Base-by-base conservation (phyloP, 164 flowering plant species). In the Akebia trifoliata region DNA sequence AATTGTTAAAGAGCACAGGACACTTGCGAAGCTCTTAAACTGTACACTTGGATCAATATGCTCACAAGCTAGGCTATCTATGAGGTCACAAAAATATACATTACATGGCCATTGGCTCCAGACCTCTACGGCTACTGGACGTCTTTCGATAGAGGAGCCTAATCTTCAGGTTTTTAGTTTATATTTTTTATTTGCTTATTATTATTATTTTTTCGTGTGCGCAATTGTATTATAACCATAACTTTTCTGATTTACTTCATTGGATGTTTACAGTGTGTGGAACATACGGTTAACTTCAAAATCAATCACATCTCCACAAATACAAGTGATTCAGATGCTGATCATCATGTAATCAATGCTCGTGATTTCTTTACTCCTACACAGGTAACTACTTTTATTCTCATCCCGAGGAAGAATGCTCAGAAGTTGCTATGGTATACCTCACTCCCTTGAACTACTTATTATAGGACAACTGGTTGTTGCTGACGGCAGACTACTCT, bases 91-190 rank as follows among this genome's bases (percentile, higher is more conserved):
- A 59, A 87, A 60, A 61, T 81, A 90, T 54, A 86, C 79, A 54
- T 52, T 94, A 42, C 95, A 86, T 73, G 97, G 97, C 40, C 95
- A 80, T 68, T 94, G 97, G 99, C 96, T 94, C 39, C 97, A 94
- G 77, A 87, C 96, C 36, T 87, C 99, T 15, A 87, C 99, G 32
- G 89, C 96, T 49, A 94, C 99, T 61, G 99, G 97, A 30, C 72
- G 99, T 28, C 86, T 94, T 60, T 85, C 99, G 34, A 84, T 94
- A 88, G 99, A 94, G 76, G 97, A 94, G 61, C 99, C 99, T 54
- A 94, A 94, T 76, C 97, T 94, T 68, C 99, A 94, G 93, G 99
- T 94, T 53, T 38, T 54, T 44, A 35, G 51, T 67, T n/a, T 29
- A 39, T 35, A 56, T 38, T 42, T 43, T 26, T 25, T 39, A 14